Evolutionary conservation across 129 eudicot genomes (phyloP), one percentile per base, ranked within the genome.

Genomic region (Chrysanthemum seticuspe): DNA sequence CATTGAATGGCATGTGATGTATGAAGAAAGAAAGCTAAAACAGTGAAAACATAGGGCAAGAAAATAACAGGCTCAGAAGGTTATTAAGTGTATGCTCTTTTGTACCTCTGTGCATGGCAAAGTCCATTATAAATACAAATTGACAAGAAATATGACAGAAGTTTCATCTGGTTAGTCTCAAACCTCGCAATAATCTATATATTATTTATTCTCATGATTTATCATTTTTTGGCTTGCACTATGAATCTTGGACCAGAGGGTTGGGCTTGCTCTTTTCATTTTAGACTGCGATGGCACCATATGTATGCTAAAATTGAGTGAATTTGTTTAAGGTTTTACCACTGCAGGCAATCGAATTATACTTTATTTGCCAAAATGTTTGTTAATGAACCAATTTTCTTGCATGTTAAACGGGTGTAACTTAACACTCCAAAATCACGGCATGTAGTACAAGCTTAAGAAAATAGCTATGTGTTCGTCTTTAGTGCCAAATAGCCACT

Each of bases 361-460:
- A 14, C 6, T 5, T 50, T 15, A 7, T 29, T 53, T 25, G 31
- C 64, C 11, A 70, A 53, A 31, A 10, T 55, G 64, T 16, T 54
- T 70, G 53, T 70, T 70, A 29, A 44, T 53, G 51, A 70, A 54
- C 64, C 64, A 70, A 10, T 69, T 69, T 29, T 16, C 11, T 53
- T 53, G 31, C 44, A 53, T 53, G 74, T 5, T 25, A 52, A 69
- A n/a, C 12, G 34, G 45, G 45, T 5, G 62, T n/a, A 15, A 54
- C 29, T 29, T 15, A 27, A 29, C 62, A 54, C 16, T 53, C n/a
- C 23, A 27, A 53, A 50, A 15, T 54, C 29, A 54, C 19, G 31
- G 55, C 63, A 70, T 70, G 51, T 15, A 53, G 64, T 70, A 54
- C 54, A 54, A 10, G n/a, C 74, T 27, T n/a, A 0, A 27, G 61